Evolutionary conservation across 2,329 filamentous ascomycete species (phyloP), one percentile per base, ranked within the genome.

Genomic region (Fusarium algeriense): DNA sequence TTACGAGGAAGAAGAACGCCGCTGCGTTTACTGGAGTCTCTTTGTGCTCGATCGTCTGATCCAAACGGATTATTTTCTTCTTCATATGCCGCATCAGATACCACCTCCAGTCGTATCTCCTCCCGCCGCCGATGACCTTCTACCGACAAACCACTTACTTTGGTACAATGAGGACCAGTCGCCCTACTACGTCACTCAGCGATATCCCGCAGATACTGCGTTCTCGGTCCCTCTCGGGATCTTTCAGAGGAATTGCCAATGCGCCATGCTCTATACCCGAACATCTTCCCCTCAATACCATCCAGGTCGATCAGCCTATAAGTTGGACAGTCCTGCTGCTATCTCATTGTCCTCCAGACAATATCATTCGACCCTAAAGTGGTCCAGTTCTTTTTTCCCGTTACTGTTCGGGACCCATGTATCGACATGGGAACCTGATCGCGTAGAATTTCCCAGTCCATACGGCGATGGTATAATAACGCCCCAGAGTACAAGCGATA

Each of bases 11-110:
- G 80, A 84, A 58, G 81, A 83, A 65, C 75, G 75, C 6, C 78
- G 81, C 41, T 79, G 80, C 34, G 69, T 84, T 20, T 84, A 83
- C 77, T 84, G 83, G 83, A 80, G 78, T 3, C 73, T 84, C 30
- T 81, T 84, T 57, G 81, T 84, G 17, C 73, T 84, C 19, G 83
- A 84, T 61, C 81, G 83, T 26, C 73, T 80, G 11, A 69, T 78
- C 23, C 79, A 80, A 17, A 74, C 78, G 13, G 78, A 80, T 49
- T 75, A 70, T 56, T 68, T 66, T 44, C 73, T 79, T n/a, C 72
- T 75, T 35, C 73, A 71, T 64, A 78, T 78, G 40, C 78, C 78
- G 11, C 67, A 75, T 6, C 77, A 82, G 57, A 76, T 82, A 52
- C 78, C 80, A 40, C 76, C 77, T 40, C 79, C 82, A 2, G 17